Conservation (phyloP, 2,329 filamentous ascomycete species). For the Beauveria medogensis region DNA sequence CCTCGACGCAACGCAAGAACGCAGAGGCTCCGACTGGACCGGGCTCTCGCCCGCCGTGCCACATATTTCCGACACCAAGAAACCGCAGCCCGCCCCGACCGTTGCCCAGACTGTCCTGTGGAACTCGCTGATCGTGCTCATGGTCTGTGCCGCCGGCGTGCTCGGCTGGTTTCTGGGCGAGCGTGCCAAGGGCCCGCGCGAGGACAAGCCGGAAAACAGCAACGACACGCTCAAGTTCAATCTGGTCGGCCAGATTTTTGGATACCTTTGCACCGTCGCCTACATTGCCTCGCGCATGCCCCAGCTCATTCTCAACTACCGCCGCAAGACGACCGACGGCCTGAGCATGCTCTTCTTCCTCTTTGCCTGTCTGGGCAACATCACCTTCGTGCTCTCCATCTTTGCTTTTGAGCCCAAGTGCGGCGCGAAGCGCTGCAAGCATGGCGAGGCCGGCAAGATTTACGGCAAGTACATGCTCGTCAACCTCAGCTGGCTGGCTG, state of each 20-base stretch:
- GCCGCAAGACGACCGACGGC: constrained; percentile 86
- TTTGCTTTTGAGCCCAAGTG: constrained; percentile 80
- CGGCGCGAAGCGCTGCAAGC: constrained; percentile 42
- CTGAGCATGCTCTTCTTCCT: constrained; percentile 93
- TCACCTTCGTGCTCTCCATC: constrained; percentile 89
- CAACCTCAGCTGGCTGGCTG: constrained; percentile 84
- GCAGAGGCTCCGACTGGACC: constrained; percentile 48
- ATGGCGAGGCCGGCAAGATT: constrained; percentile 55
- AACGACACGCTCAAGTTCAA: constrained; percentile 57
- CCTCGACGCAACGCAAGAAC: constrained; percentile 35
- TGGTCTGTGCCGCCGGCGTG: constrained; percentile 77
- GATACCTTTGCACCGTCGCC: constrained; percentile 80
- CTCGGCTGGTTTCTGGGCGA: constrained; percentile 72
- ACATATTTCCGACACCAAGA: constrained; percentile 46
- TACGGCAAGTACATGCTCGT: constrained; percentile 81
- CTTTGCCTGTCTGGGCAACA: constrained; percentile 90
- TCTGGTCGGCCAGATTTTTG: constrained; percentile 78
- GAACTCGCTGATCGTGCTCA: constrained; percentile 66
- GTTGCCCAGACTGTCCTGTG: constrained; percentile 54
- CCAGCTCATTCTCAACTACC: constrained; percentile 85
- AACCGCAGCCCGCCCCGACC: constrained; percentile 40
- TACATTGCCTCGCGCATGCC: constrained; percentile 87
- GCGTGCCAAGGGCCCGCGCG: constrained; percentile 29
- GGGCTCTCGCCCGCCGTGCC: constrained; percentile 76
- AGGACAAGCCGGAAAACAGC: constrained; percentile 30